These are phyloP conservation scores for Plasmodium fragile DNA, from an alignment of 169 alveolate genomes.

Conservation along the genomic window DNA sequence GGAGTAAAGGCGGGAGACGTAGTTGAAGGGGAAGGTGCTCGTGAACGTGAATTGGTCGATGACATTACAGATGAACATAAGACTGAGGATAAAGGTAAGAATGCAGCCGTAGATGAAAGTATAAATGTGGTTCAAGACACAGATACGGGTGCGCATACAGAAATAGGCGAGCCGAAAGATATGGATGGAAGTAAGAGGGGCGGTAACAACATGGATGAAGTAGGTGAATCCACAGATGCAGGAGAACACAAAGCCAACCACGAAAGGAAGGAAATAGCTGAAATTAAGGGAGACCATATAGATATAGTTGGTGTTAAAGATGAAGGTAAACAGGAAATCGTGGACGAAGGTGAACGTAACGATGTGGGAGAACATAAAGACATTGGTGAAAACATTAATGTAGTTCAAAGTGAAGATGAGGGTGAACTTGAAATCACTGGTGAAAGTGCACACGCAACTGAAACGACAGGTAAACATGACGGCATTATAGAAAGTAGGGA, in stretches of 20 bases:
- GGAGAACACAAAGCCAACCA: neutral
- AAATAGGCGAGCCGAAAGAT: neutral
- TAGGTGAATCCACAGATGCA: neutral
- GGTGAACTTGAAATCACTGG: neutral
- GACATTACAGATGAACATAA: constrained; percentile 4
- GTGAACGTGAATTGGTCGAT: neutral
- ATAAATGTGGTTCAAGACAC: neutral
- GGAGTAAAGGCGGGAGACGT: neutral
- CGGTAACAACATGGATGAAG: neutral
- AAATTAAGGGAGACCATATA: neutral
- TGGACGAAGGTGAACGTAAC: neutral
- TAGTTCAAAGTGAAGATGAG: neutral
- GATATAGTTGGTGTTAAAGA: neutral
- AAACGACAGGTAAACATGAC: neutral
- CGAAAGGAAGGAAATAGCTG: neutral
- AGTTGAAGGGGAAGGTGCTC: neutral
- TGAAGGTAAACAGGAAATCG: neutral
- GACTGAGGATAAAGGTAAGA: neutral
- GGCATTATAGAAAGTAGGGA: neutral
- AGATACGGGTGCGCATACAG: neutral
- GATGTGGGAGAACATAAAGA: neutral
- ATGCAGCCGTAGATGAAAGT: neutral
- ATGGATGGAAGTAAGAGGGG: neutral
- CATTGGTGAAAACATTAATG: neutral
- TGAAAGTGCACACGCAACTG: neutral